Percentiles rank a stretch among this genome's conserved stretches.
phyloP scores from a whole-genome alignment of 2,329 filamentous ascomycete genomes.

The Rachicladosporium sp. region DNA sequence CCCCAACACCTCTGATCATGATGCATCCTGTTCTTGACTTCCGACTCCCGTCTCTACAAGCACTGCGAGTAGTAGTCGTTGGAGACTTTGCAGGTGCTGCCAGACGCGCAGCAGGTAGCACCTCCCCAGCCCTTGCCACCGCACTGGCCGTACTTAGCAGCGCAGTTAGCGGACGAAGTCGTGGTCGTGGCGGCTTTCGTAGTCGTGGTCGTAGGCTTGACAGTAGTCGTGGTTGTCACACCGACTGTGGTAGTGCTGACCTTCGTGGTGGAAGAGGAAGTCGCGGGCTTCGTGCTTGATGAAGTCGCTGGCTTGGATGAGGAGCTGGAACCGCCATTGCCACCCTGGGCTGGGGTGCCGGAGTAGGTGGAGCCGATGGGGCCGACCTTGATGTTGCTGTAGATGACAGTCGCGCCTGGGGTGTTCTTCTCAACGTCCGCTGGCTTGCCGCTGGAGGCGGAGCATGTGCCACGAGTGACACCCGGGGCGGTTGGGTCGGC shows the following conservation, averaged over 20 bases:
- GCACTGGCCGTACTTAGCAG: conserved; percentile 5
- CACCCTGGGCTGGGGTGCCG: conserved; percentile 1
- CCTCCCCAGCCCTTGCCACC: conserved; percentile 17
- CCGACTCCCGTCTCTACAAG: conserved; percentile 3
- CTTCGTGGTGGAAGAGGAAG: background rate
- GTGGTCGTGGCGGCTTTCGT: conserved; percentile 1
- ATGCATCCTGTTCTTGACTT: background rate
- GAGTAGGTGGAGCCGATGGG: conserved; percentile 44
- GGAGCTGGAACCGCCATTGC: conserved; percentile 1
- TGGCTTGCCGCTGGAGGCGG: conserved; percentile 41
- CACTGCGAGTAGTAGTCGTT: conserved; percentile 25
- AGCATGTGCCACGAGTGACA: conserved; percentile 41
- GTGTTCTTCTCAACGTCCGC: conserved; percentile 34
- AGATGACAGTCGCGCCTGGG: conserved; percentile 40
- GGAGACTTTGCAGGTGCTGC: conserved; percentile 15
- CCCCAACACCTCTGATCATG: background rate
- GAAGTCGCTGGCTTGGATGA: background rate
- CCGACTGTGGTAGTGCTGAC: background rate
- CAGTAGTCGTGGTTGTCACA: conserved; percentile 2
- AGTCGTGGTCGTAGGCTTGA: conserved; percentile 1
- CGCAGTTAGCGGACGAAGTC: background rate
- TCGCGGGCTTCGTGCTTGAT: background rate
- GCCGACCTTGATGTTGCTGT: conserved; percentile 48
- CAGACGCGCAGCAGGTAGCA: conserved; percentile 18
- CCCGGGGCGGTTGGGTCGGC: conserved; percentile 17